A percentile compares a stretch with the other conserved stretches of the same genome.
phyloP scores from a whole-genome alignment of 2,329 filamentous ascomycete genomes.

The Botrytis squamosa region DNA sequence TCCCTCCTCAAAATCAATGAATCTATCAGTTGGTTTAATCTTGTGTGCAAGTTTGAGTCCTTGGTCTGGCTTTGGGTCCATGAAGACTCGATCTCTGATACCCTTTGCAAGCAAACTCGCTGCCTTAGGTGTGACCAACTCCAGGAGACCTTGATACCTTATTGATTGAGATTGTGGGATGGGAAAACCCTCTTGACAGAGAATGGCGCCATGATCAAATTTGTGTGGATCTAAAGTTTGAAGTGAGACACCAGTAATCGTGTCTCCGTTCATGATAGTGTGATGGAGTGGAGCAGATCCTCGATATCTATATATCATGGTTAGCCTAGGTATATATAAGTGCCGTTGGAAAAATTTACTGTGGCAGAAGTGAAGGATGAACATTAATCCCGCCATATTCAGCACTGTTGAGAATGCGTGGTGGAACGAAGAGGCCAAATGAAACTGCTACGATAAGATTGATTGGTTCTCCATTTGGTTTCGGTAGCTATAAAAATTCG shows the following conservation, averaged over 20 bases:
- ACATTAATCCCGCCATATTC: constrained; percentile 89
- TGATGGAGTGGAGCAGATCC: constrained; percentile 86
- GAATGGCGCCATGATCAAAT: constrained; percentile 77
- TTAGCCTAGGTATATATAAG: not conserved
- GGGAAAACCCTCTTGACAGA: constrained; percentile 65
- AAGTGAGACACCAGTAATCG: constrained; percentile 71
- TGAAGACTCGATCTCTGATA: constrained; percentile 61
- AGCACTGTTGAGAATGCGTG: constrained; percentile 65
- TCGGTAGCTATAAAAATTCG: constrained; percentile 50
- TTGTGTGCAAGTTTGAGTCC: constrained; percentile 64
- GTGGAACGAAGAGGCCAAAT: constrained; percentile 86
- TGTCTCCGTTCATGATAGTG: constrained; percentile 64
- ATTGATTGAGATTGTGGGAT: constrained; percentile 49
- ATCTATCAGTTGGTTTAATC: constrained; percentile 61
- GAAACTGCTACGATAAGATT: constrained; percentile 91
- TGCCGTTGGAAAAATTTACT: constrained; percentile 49
- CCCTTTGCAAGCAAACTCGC: constrained; percentile 68
- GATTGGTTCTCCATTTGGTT: constrained; percentile 45
- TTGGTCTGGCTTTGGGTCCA: constrained; percentile 52
- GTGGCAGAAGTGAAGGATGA: constrained; percentile 86
- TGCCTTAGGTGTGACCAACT: constrained; percentile 60
- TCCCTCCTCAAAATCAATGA: constrained; percentile 60
- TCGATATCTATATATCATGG: constrained; percentile 56
- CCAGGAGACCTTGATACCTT: constrained; percentile 51
- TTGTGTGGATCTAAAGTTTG: constrained; percentile 76